Conservation (phyloP, 2,329 filamentous ascomycete species). For the Stachybotrys chlorohalonatus region DNA sequence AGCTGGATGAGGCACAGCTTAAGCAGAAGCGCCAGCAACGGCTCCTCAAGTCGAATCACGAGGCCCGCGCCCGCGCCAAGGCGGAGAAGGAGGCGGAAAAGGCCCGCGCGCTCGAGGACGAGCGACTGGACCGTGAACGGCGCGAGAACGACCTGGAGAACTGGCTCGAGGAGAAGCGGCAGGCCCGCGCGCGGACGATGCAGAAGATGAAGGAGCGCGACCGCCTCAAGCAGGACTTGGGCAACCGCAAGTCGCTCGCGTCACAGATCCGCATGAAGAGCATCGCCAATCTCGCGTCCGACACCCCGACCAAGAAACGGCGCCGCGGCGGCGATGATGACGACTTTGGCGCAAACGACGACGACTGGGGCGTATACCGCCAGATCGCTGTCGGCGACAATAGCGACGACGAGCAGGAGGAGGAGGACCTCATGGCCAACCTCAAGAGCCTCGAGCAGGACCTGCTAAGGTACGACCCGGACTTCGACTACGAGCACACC, state of each 20-base stretch:
- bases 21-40: constrained; percentile 92
- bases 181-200: constrained; percentile 60
- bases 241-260: constrained; percentile 92
- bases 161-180: constrained; percentile 78
- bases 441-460: constrained; percentile 76
- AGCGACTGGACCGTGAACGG: constrained; percentile 73
- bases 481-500: constrained; percentile 87
- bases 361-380: constrained; percentile 96
- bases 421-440: constrained; percentile 69
- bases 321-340: constrained; percentile 86
- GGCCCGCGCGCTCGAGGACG: constrained; percentile 72
- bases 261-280: constrained; percentile 98
- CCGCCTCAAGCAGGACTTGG: constrained; percentile 84
- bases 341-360: constrained; percentile 92
- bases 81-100: constrained; percentile 92
- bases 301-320: constrained; percentile 76
- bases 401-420: constrained; percentile 84
- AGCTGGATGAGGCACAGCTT: constrained; percentile 82
- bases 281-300: constrained; percentile 89
- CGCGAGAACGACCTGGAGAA: constrained; percentile 75
- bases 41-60: constrained; percentile 88
- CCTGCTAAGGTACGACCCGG: constrained; percentile 74
- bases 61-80: constrained; percentile 87
- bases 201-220: constrained; percentile 90
- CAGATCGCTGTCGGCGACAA: constrained; percentile 77